Evolutionary conservation across 352 stramenopile genomes (phyloP), one percentile per base, ranked within the genome.

Genomic region (Pythium phragmitis): DNA sequence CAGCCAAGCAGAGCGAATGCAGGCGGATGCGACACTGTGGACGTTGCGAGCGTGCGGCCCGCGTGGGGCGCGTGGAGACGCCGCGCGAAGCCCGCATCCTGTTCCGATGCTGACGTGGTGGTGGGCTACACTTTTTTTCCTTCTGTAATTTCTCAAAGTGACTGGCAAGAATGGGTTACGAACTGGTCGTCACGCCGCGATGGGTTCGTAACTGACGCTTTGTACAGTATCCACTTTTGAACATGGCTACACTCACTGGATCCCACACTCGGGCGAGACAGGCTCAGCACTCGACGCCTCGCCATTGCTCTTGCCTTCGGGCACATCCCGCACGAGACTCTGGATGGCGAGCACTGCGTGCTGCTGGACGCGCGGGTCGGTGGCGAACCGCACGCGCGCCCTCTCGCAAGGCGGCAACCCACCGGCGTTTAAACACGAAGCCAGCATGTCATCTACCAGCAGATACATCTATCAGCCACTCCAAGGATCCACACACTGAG

Each of bases 341-440:
- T 76, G 57, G 34, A 88, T 85, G 17, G 78, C 76, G 50, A 75
- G 65, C 5, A 76, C 45, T 3, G 78, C 75, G 45, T 89, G 68
- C 23, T 87, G 69, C 65, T 87, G 80, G 9, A 89, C 80, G 26
- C 76, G 82, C 7, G 58, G 59, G 42, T 88, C 76, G 17, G 60
- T 50, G 0, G 60, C 64, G 34, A 87, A 89, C 2, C 63, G 75
- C 36, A 85, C 56, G 17, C 80, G 76, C 3, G 76, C 79, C 48
- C 74, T 80, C 54, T 89, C 80, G 60, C 76, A 84, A 23, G 51
- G 73, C 14, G 78, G 73, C 12, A 89, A 65, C 9, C 67, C 75
- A 0, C 77, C 78, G 4, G 75, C 76, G 5, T 89, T 76, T 3
- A 89, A 63, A 62, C 76, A 87, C 17, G 76, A 64, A 0, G 46